Evolutionary conservation across 1,139 yeast species (phyloP).

Genomic region (Scheffersomyces quercinus): DNA sequence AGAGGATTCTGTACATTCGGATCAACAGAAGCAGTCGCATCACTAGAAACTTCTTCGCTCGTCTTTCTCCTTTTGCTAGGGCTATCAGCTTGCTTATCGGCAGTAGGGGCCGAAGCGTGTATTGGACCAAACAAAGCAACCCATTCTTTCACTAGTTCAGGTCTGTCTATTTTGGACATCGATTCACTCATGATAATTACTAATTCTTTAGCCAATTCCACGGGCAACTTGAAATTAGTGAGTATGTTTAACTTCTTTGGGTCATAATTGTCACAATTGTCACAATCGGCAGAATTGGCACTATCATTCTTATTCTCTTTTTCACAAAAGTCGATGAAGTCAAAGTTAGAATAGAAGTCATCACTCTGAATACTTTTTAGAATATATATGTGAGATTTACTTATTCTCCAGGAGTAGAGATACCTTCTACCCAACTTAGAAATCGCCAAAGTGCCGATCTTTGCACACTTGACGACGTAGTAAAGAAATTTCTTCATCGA

Average conservation of each 20-base stretch:
- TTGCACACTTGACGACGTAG: conserved; percentile 14
- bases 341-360: conserved; percentile 8
- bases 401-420: conserved; percentile 16
- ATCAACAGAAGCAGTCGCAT: background rate
- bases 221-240: conserved; percentile 6
- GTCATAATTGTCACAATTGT: background rate
- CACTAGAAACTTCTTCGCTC: background rate
- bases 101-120: no score
- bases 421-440: conserved; percentile 16
- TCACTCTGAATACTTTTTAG: conserved; percentile 9
- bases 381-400: conserved; percentile 4
- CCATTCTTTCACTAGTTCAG: background rate
- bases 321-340: background rate
- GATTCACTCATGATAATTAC: conserved; percentile 1
- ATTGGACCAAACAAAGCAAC: background rate
- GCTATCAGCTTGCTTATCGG: no score
- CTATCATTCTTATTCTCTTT: background rate
- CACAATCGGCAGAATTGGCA: background rate
- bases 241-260: background rate
- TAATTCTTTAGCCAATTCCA: conserved; percentile 4
- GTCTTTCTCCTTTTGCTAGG: background rate
- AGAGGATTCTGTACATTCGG: background rate
- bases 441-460: conserved; percentile 13
- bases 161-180: background rate
- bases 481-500: conserved; percentile 14